Base-by-base conservation (phyloP, 352 stramenopile genomes). In the Globisporangium abappressorium region DNA sequence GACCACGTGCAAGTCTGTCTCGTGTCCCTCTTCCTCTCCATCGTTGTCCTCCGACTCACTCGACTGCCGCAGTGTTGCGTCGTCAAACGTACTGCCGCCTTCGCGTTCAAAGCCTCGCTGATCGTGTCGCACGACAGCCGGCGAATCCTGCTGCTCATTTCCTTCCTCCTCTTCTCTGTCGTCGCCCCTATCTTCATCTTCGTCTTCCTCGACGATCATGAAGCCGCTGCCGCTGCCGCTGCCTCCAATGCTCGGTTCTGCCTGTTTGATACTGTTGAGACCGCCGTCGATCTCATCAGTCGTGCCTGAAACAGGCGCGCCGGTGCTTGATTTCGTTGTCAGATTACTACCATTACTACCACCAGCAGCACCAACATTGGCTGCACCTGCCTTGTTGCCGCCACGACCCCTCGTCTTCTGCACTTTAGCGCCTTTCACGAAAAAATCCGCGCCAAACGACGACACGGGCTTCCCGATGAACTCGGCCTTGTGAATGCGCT, bases 371-470 rank as follows among this genome's bases (percentile, higher is more conserved):
- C 12, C 12, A 18, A 14, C 38, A 33, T 46, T 60, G 5, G 56
- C 3, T 49, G 33, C 33, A 18, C 34, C 36, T n/a, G n/a, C 30
- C 24, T n/a, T 14, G 20, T 28, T 55, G 22, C 38, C n/a, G 36
- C 22, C 26, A 55, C 11, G 36, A 51, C 59, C 71, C 43, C 70
- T 62, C n/a, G 71, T 59, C 8, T 71, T 70, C 57, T 78, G 66
- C 59, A 89, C 62, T 54, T 89, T 92, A 3, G 69, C 60, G 22
- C 84, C 84, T 36, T 84, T 81, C 26, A 92, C 77, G 34, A 92
- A 78, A 43, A 94, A 92, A 49, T 94, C 86, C 18, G 80, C 76
- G 8, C 82, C 84, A 43, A 85, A 89, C 6, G 78, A 87, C 28
- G 84, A 77, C 46, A 87, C 73, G 12, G 82, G 85, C 47, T 92